Percentiles rank a stretch among this genome's conserved stretches.
phyloP scores from a whole-genome alignment of 805 yeast genomes.

The Monosporozyma solicola region DNA sequence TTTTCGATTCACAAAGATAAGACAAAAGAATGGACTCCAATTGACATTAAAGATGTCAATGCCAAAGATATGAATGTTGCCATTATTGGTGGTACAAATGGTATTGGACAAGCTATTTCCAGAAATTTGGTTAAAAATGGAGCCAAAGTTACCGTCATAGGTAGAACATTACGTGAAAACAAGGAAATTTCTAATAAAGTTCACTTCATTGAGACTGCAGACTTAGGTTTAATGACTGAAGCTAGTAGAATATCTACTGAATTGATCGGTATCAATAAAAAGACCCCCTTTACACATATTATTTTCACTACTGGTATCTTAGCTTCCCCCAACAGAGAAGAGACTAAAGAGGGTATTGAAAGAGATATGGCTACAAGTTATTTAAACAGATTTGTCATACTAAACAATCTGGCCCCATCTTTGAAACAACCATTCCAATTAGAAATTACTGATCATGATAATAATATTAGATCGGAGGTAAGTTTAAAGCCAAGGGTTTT shows the following conservation, averaged over 20 bases:
- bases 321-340: constrained; percentile 27
- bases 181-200: constrained; percentile 23
- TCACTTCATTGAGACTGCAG: constrained; percentile 26
- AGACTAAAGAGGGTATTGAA: constrained; percentile 33
- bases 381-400: constrained; percentile 29
- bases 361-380: constrained; percentile 33
- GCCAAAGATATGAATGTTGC: constrained; percentile 13
- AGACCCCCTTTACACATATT: constrained; percentile 20
- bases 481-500: constrained; percentile 28
- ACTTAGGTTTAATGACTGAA: constrained; percentile 26
- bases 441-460: neutral
- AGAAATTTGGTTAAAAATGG: constrained; percentile 21
- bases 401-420: constrained; percentile 22
- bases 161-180: constrained; percentile 29
- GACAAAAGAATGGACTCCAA: constrained; percentile 1
- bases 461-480: neutral
- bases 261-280: constrained; percentile 9
- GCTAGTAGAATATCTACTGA: constrained; percentile 19
- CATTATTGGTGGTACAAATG: constrained; percentile 36
- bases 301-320: constrained; percentile 37
- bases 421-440: constrained; percentile 7
- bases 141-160: constrained; percentile 31
- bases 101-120: constrained; percentile 32
- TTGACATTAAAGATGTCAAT: constrained; percentile 1
- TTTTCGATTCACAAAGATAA: constrained; percentile 4